phyloP scores from a whole-genome alignment of 495 filamentous ascomycete species.

The Aspergillus egyptiacus region DNA sequence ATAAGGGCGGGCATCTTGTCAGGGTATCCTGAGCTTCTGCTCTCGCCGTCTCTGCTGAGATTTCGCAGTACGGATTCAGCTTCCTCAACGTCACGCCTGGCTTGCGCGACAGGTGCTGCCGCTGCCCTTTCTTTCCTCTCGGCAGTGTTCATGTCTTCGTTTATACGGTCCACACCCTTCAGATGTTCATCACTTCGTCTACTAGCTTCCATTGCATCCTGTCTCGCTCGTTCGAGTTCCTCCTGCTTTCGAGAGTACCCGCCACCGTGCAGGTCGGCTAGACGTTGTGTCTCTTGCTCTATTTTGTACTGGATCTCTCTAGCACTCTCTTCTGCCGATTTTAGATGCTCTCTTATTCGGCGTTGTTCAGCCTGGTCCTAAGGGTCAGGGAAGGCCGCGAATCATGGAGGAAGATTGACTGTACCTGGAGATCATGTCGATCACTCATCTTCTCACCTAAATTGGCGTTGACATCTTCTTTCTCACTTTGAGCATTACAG shows the following conservation, averaged over 20 bases:
- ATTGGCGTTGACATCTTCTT: slow-evolving; percentile 33
- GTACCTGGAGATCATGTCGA: slow-evolving; percentile 44
- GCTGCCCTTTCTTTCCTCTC: slow-evolving; percentile 26
- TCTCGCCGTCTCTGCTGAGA: slow-evolving; percentile 48
- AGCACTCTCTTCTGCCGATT: slow-evolving; percentile 37
- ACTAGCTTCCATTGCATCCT: slow-evolving; percentile 29
- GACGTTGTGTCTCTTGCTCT: slow-evolving; percentile 41
- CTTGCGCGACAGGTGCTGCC: slow-evolving; percentile 21
- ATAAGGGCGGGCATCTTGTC: slow-evolving; percentile 57
- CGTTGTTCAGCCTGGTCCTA: slow-evolving; percentile 46
- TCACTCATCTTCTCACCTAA: slow-evolving; percentile 37
- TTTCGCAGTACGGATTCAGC: slow-evolving; percentile 41
- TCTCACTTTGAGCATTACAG: slow-evolving; percentile 39
- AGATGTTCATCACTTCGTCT: slow-evolving; percentile 29
- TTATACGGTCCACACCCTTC: slow-evolving; percentile 19
- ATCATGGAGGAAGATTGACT: slow-evolving; percentile 2
- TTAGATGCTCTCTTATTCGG: slow-evolving; percentile 41
- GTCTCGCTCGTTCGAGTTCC: slow-evolving; percentile 38
- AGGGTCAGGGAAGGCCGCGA: slow-evolving; percentile 10
- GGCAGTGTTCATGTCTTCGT: slow-evolving; percentile 33
- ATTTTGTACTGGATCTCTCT: slow-evolving; percentile 36
- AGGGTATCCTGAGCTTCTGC: slow-evolving; percentile 52
- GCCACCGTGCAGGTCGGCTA: slow-evolving; percentile 49
- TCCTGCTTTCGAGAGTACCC: slow-evolving; percentile 44
- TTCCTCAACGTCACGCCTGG: slow-evolving; percentile 35